Evolutionary conservation across 2,329 filamentous ascomycete species (phyloP).

Genomic region (Apiospora marii): DNA sequence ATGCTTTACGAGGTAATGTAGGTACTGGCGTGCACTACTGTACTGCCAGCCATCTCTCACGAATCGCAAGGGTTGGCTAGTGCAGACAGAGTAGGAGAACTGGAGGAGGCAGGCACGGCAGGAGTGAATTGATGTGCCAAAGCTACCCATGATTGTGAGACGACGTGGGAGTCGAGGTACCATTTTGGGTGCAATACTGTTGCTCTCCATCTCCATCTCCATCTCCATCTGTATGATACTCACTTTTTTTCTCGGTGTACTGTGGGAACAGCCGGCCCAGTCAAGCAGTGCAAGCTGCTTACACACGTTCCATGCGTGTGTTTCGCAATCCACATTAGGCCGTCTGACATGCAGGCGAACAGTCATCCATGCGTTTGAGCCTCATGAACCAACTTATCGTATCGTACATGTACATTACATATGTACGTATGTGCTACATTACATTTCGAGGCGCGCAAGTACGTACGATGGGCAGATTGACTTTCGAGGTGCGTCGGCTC

Average conservation of each 20-base stretch:
- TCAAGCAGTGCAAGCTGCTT: slow-evolving; percentile 14
- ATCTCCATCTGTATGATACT: background rate
- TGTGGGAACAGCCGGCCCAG: slow-evolving; percentile 15
- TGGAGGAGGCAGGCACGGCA: background rate
- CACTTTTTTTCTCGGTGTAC: background rate
- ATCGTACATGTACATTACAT: background rate
- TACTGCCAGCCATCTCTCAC: background rate
- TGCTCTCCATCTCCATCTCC: background rate
- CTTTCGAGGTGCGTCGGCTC: slow-evolving; percentile 13
- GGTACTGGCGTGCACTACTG: background rate
- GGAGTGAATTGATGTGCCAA: background rate
- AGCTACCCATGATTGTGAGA: background rate
- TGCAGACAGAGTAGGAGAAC: background rate
- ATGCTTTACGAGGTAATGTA: slow-evolving; percentile 9
- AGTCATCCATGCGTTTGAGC: slow-evolving; percentile 15
- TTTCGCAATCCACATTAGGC: slow-evolving; percentile 19
- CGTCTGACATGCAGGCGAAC: slow-evolving; percentile 11
- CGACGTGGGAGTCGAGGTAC: background rate
- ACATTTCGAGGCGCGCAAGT: background rate
- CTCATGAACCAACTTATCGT: background rate
- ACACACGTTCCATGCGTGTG: slow-evolving; percentile 1
- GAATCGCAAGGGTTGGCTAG: background rate
- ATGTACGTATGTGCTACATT: slow-evolving; percentile 1
- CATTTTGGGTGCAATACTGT: slow-evolving; percentile 9
- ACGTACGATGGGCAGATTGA: slow-evolving; percentile 11